Evolutionary conservation across 2,329 filamentous ascomycete species (phyloP).

Genomic region (Phialophora tarda): DNA sequence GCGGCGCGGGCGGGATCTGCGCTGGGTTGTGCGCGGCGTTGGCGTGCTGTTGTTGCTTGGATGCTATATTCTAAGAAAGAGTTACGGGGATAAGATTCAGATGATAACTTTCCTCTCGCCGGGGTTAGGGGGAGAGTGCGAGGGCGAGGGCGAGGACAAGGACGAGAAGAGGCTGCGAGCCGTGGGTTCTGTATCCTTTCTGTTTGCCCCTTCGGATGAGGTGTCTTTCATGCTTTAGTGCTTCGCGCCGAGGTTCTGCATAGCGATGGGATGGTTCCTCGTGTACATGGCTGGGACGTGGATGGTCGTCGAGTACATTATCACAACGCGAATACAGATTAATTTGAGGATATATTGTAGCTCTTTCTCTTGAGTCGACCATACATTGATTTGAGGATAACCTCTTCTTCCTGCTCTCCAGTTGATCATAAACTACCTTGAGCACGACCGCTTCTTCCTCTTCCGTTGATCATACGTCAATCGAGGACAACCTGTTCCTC

Average conservation of each 20-base stretch:
- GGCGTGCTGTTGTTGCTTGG: slow-evolving; percentile 58
- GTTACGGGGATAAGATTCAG: too few species aligned
- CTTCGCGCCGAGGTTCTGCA: neutral
- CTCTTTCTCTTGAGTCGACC: too few species aligned
- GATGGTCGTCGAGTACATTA: too few species aligned
- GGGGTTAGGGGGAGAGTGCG: neutral
- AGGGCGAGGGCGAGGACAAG: neutral
- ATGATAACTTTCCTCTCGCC: neutral
- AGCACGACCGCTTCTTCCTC: too few species aligned
- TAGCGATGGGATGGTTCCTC: slow-evolving; percentile 11
- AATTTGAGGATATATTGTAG: too few species aligned
- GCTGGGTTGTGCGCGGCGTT: slow-evolving; percentile 55
- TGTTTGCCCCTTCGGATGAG: neutral
- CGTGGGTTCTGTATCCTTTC: neutral
- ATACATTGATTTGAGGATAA: too few species aligned
- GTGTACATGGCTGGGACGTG: too few species aligned
- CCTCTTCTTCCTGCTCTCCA: too few species aligned
- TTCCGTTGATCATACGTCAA: too few species aligned
- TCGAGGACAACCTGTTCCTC: too few species aligned
- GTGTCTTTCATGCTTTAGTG: neutral
- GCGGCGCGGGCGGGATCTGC: slow-evolving; percentile 48
- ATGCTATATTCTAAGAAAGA: slow-evolving; percentile 49
- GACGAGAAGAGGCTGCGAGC: neutral
- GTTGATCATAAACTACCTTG: too few species aligned
- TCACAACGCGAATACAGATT: too few species aligned